These are phyloP conservation scores for Fusarium sp. DNA, from an alignment of 2,329 filamentous ascomycete species.

Conservation along the genomic window DNA sequence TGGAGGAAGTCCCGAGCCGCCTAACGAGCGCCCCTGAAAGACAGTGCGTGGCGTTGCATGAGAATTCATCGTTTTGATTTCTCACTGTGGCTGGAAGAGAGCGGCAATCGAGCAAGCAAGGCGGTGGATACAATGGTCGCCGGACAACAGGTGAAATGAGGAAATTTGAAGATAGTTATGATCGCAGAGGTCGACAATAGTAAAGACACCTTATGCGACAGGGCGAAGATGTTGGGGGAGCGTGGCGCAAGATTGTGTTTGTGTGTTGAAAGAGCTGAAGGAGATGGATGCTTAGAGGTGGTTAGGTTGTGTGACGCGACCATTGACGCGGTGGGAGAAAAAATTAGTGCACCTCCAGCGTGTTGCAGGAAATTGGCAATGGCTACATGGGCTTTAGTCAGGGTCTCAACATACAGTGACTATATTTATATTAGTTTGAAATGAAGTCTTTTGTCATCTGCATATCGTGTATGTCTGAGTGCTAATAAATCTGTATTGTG, in stretches of 20 bases:
- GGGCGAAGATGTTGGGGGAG: conserved; percentile 17
- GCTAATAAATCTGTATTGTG: not conserved
- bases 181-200: conserved; percentile 20
- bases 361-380: not conserved
- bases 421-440: not conserved
- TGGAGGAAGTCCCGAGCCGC: conserved; percentile 45
- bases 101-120: conserved; percentile 23
- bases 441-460: not conserved
- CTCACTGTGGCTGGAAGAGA: conserved; percentile 22
- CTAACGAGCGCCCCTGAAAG: conserved; percentile 49
- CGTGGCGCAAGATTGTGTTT: conserved; percentile 34
- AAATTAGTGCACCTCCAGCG: conserved; percentile 3
- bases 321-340: conserved; percentile 3
- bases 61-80: conserved; percentile 47
- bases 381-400: not conserved
- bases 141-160: not conserved
- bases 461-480: not conserved
- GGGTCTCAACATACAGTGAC: not conserved
- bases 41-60: conserved; percentile 50
- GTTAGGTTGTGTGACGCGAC: conserved; percentile 41
- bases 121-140: not conserved
- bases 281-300: conserved; percentile 5
- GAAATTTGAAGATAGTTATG: conserved; percentile 17
- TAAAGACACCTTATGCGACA: conserved; percentile 4
- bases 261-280: conserved; percentile 23